These are phyloP conservation scores for Aphanomyces stellatus DNA, from an alignment of 352 stramenopile genomes.

Conservation along the genomic window DNA sequence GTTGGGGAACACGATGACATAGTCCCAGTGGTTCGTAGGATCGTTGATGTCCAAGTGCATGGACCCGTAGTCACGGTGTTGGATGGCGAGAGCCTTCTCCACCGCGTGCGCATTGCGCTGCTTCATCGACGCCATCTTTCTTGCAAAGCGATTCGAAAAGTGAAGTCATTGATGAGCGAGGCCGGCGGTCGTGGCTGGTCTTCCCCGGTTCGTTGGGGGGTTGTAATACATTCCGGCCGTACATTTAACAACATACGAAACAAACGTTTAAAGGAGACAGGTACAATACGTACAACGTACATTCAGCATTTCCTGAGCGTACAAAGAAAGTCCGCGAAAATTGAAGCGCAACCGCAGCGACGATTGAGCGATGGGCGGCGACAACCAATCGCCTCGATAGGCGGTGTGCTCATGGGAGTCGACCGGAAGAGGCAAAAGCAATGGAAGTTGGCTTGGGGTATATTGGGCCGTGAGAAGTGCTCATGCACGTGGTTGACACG, in stretches of 20 bases:
- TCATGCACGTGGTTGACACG: too few species aligned
- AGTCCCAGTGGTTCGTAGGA: constrained; percentile 49
- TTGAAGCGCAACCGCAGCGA: too few species aligned
- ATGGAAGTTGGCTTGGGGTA: too few species aligned
- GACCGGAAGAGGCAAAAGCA: too few species aligned
- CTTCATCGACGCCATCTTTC: background rate
- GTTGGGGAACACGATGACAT: constrained; percentile 79
- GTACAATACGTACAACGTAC: too few species aligned
- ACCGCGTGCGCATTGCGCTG: constrained; percentile 10
- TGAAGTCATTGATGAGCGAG: constrained; percentile 10
- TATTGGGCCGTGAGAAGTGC: too few species aligned
- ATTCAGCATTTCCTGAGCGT: too few species aligned
- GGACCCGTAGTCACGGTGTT: constrained; percentile 22
- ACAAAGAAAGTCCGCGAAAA: too few species aligned
- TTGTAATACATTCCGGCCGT: background rate
- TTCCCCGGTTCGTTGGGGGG: background rate
- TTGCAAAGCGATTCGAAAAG: constrained; percentile 1
- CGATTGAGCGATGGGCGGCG: too few species aligned
- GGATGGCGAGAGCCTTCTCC: constrained; percentile 36
- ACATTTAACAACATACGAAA: background rate
- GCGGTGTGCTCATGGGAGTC: too few species aligned
- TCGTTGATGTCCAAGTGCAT: constrained; percentile 15
- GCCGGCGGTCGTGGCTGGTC: background rate
- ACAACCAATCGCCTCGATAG: too few species aligned
- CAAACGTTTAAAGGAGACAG: background rate